Conservation (phyloP, 208 protist species). For the Endotrypanum monterogeii region DNA sequence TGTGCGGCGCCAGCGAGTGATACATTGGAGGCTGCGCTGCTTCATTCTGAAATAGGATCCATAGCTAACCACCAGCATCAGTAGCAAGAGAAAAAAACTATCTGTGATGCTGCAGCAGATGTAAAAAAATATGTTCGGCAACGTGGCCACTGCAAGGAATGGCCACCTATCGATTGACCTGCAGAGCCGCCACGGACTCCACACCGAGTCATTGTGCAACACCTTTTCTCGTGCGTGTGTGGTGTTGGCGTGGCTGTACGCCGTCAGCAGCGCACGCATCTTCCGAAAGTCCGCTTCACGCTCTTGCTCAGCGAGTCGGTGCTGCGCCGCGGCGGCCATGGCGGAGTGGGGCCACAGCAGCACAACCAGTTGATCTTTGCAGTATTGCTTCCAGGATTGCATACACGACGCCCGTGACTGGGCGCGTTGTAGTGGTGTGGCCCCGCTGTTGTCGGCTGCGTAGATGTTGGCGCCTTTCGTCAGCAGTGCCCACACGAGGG, state of each 20-base stretch:
- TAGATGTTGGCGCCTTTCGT: constrained; percentile 50
- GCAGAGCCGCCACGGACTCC: constrained; percentile 27
- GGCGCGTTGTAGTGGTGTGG: constrained; percentile 18
- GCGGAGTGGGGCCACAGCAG: constrained; percentile 21
- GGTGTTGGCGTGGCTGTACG: constrained; percentile 31
- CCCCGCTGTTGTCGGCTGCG: constrained; percentile 14
- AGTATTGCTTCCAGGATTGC: constrained; percentile 23
- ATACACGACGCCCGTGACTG: constrained; percentile 9
- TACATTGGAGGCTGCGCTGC: constrained; percentile 11
- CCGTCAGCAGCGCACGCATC: constrained; percentile 30
- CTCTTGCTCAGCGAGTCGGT: neutral
- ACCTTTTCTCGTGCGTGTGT: constrained; percentile 27
- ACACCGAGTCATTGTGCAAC: constrained; percentile 22
- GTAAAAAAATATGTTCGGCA: constrained; percentile 41
- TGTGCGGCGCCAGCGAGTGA: constrained; percentile 25
- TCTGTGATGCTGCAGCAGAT: constrained; percentile 20
- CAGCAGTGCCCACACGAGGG: constrained; percentile 64
- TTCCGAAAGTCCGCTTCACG: constrained; percentile 11
- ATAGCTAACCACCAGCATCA: constrained; percentile 21
- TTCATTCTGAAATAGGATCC: constrained; percentile 26
- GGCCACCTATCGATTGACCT: constrained; percentile 13
- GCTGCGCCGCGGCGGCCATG: constrained; percentile 12
- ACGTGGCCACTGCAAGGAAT: constrained; percentile 14
- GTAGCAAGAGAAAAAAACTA: constrained; percentile 35
- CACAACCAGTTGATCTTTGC: constrained; percentile 17